phyloP scores from a whole-genome alignment of 495 filamentous ascomycete species.

The Barbatosphaeria neglecta region DNA sequence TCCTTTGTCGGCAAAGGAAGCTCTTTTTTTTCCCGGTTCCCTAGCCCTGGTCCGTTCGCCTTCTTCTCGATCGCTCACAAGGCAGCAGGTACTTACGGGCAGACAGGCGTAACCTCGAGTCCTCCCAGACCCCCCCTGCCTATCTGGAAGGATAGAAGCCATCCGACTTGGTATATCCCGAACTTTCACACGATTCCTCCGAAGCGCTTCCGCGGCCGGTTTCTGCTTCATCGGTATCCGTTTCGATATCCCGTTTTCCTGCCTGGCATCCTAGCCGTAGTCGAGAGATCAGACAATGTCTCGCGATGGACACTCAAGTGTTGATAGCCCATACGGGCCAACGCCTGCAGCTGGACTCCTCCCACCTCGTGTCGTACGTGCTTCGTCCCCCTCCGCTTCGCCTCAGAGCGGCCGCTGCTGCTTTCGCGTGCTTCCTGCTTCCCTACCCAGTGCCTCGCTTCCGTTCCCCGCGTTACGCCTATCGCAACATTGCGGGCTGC shows the following conservation, averaged over 20 bases:
- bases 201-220: neutral
- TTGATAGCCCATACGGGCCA: constrained; percentile 83
- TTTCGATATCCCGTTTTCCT: no score
- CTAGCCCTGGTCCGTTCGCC: neutral
- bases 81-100: neutral
- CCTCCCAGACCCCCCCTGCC: no score
- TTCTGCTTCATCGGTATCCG: no score
- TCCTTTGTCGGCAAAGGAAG: neutral
- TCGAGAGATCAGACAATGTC: constrained; percentile 17
- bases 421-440: neutral
- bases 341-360: constrained; percentile 60
- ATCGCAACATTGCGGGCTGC: no score
- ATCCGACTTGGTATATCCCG: neutral
- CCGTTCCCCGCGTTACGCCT: constrained; percentile 1
- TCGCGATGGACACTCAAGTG: constrained; percentile 57
- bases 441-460: no score
- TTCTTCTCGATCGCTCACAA: neutral
- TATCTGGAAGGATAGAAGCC: no score
- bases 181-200: neutral
- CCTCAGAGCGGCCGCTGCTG: neutral
- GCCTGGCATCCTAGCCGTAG: neutral
- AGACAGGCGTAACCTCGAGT: no score
- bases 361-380: constrained; percentile 57
- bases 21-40: neutral
- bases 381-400: neutral